Base-by-base conservation (phyloP, 2,329 filamentous ascomycete species). In the Clonostachys rhizophaga region DNA sequence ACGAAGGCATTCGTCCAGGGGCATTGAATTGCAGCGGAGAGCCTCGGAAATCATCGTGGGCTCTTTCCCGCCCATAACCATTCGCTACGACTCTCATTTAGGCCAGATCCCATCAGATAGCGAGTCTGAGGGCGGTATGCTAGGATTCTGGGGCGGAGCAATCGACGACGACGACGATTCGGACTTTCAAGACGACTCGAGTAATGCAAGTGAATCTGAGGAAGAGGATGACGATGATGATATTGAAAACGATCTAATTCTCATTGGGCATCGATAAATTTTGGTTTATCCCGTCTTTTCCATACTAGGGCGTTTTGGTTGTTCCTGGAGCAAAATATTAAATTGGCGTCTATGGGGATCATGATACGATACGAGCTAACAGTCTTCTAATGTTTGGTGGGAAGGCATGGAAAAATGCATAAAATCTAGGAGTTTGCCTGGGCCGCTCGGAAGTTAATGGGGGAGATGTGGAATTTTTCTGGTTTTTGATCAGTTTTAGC, bases 121-220 rank as follows among this genome's bases (percentile, higher is more conserved):
- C 9, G 76, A 79, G 14, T 76, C 75, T 1, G 74, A 78, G 16
- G 72, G 74, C 9, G 80, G 81, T 47, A 75, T 84, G 48, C 57
- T 84, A 33, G 74, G 76, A 33, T 74, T 85, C 44, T 84, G 81
- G 78, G 72, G 59, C 42, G 69, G 63, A 10, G 65, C 68, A 12
- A 69, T 70, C 6, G 69, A 71, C 3, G 72, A 74, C 3, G 74
- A 78, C 3, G 74, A 78, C 17, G 69, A 67, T n/a, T 68, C 62
- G 8, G 72, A 74, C 40, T 18, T 18, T 7, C 73, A 76, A 3
- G 74, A 74, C 17, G 75, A 76, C 2, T 65, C 68, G 16, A 71
- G 71, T 3, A 67, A 71, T 17, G 68, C 46, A 11, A 34, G 68
- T 4, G 63, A 71, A 37, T 68, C 70, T 7, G 62, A 68, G 16